A percentile compares a stretch with the other conserved stretches of the same genome.
phyloP scores from a whole-genome alignment of 1,284 basidiomycete genomes.

The Coniferiporia sulphurascens region DNA sequence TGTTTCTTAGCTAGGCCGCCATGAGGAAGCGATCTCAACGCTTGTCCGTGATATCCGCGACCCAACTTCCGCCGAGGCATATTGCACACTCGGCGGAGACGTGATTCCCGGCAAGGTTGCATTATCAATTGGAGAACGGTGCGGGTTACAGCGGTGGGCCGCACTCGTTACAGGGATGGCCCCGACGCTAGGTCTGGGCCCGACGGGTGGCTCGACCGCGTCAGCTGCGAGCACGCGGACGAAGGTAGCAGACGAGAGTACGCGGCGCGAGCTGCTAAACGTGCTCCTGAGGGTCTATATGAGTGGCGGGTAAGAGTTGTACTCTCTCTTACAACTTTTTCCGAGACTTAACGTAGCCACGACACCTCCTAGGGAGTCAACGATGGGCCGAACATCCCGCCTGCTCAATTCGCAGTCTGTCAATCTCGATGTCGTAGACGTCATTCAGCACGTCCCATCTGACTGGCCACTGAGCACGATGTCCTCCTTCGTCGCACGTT shows the following conservation, averaged over 20 bases:
- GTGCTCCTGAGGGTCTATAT: conserved; percentile 79
- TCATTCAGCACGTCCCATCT: conserved; percentile 65
- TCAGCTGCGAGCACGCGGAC: conserved; percentile 21
- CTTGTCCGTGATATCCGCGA: conserved; percentile 73
- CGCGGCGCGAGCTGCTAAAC: conserved; percentile 58
- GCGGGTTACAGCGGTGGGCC: conserved; percentile 53
- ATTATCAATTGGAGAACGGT: conserved; percentile 43
- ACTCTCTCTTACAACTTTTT: background rate
- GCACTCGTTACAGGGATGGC: conserved; percentile 36
- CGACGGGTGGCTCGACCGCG: conserved; percentile 23
- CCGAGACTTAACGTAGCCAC: conserved; percentile 5
- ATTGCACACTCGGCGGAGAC: conserved; percentile 71
- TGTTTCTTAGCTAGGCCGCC: conserved; percentile 51
- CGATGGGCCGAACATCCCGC: conserved; percentile 51
- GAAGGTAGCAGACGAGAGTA: conserved; percentile 47
- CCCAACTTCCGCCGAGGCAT: conserved; percentile 72
- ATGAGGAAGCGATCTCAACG: conserved; percentile 59
- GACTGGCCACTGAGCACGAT: conserved; percentile 71
- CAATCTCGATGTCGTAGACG: conserved; percentile 73
- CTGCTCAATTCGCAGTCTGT: conserved; percentile 77
- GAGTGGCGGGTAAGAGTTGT: conserved; percentile 53
- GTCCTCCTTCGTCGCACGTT: conserved; percentile 73
- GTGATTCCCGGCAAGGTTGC: conserved; percentile 64
- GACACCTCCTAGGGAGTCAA: conserved; percentile 36
- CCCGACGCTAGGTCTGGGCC: conserved; percentile 21